These are phyloP conservation scores for Olyra latifolia DNA, from an alignment of 176 grass and related monocot species.

Conservation along the genomic window DNA sequence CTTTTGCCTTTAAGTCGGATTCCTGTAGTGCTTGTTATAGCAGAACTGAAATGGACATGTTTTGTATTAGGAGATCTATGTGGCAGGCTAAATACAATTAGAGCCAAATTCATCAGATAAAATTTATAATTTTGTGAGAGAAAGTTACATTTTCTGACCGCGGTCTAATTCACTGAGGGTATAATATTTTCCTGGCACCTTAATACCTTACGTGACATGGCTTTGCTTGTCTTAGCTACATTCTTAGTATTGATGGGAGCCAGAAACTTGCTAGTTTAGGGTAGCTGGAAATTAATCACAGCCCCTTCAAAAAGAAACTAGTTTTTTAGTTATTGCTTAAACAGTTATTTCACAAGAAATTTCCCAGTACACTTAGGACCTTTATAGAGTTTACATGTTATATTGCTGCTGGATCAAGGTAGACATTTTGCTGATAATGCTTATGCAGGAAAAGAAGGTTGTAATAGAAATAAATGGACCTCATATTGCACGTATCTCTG, in stretches of 20 bases:
- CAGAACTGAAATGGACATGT: background rate
- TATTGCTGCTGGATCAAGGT: background rate
- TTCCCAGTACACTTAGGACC: background rate
- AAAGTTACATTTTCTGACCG: background rate
- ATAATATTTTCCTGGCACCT: background rate
- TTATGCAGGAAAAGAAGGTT: constrained; percentile 92
- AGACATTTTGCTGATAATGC: background rate
- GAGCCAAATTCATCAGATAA: background rate
- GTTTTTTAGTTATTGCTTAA: no score
- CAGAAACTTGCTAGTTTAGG: background rate
- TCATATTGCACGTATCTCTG: constrained; percentile 72
- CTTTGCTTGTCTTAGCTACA: background rate
- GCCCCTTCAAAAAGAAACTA: background rate
- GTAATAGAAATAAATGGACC: constrained; percentile 87
- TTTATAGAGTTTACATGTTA: constrained; percentile 6
- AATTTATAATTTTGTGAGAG: background rate
- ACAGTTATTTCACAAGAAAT: background rate
- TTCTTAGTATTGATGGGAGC: background rate
- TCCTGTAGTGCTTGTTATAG: no score
- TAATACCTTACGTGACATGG: background rate
- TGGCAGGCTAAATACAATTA: background rate
- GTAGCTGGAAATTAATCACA: background rate
- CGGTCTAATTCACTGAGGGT: background rate
- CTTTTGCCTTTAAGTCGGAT: no score
- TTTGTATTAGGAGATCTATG: background rate